Evolutionary conservation across 495 filamentous ascomycete genomes (phyloP).

Genomic region (Daldinia bambusicola): DNA sequence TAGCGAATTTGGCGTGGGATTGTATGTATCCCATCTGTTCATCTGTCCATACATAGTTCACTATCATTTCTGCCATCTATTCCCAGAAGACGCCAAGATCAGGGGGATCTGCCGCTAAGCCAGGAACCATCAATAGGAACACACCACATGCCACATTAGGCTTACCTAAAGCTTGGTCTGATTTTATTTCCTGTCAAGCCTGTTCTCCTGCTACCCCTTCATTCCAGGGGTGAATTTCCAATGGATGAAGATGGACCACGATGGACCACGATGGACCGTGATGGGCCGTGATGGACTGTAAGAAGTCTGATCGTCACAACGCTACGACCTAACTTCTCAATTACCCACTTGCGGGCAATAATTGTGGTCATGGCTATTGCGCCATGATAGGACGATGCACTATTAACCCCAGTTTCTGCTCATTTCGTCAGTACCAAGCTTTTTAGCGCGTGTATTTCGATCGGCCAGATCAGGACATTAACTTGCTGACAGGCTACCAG

Average conservation of each 20-base stretch:
- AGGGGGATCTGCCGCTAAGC: constrained; percentile 43
- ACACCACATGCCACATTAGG: constrained; percentile 19
- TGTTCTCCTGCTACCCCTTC: constrained; percentile 31
- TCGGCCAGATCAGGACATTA: constrained; percentile 33
- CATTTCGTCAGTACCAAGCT: constrained; percentile 39
- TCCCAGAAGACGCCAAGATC: constrained; percentile 30
- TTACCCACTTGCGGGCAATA: constrained; percentile 27
- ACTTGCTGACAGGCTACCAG: neutral
- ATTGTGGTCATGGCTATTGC: constrained; percentile 6
- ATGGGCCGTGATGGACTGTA: too few relatives aligned
- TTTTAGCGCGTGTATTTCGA: constrained; percentile 30
- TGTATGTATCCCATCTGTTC: constrained; percentile 18
- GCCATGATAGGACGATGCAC: constrained; percentile 25
- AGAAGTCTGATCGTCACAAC: constrained; percentile 25
- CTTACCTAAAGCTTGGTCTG: constrained; percentile 18
- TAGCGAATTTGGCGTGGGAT: constrained; percentile 17
- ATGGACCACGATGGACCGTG: too few relatives aligned
- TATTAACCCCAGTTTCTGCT: constrained; percentile 28
- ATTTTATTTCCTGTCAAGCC: constrained; percentile 19
- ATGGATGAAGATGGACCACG: constrained; percentile 6
- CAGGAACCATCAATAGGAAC: constrained; percentile 39
- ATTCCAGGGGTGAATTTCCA: constrained; percentile 33
- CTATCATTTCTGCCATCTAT: constrained; percentile 1
- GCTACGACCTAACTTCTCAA: constrained; percentile 19
- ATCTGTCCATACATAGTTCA: neutral